These are phyloP conservation scores for Blastobotrys robertii DNA, from an alignment of 805 yeast genomes.

Conservation along the genomic window DNA sequence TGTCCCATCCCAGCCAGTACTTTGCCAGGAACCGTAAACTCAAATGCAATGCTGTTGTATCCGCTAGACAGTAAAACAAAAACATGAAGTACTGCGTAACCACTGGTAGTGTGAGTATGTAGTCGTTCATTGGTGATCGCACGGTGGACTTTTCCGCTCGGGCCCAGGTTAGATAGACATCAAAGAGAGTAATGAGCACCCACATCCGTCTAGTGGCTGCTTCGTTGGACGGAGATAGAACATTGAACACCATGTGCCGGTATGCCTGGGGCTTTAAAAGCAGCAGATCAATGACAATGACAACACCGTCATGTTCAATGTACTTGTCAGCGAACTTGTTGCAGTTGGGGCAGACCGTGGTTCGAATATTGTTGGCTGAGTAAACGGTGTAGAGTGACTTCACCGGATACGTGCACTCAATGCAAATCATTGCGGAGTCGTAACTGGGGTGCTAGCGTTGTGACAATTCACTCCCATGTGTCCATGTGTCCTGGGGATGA, in stretches of 20 bases:
- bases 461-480: neutral
- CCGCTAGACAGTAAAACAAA: slow-evolving; percentile 26
- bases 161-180: slow-evolving; percentile 89
- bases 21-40: slow-evolving; percentile 30
- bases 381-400: slow-evolving; percentile 59
- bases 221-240: slow-evolving; percentile 25
- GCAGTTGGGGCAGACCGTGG: slow-evolving; percentile 69
- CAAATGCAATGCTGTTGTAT: slow-evolving; percentile 27
- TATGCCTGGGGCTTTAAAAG: slow-evolving; percentile 72
- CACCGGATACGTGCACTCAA: slow-evolving; percentile 70
- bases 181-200: slow-evolving; percentile 62
- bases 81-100: slow-evolving; percentile 31
- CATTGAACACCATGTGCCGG: slow-evolving; percentile 76
- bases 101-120: slow-evolving; percentile 23
- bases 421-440: slow-evolving; percentile 61
- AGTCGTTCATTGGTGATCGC: slow-evolving; percentile 4
- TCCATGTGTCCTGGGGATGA: neutral
- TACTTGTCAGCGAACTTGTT: slow-evolving; percentile 76
- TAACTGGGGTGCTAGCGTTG: neutral
- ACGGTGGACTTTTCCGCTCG: slow-evolving; percentile 53
- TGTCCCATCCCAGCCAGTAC: slow-evolving; percentile 28
- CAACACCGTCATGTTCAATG: slow-evolving; percentile 79
- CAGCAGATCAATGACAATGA: slow-evolving; percentile 73
- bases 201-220: slow-evolving; percentile 37
- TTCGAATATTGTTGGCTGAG: slow-evolving; percentile 66